A percentile compares a stretch with the other conserved stretches of the same genome.
These are phyloP conservation scores for Zoysia pacifica DNA, from an alignment of 176 grass and related monocot species.

Conservation along the genomic window DNA sequence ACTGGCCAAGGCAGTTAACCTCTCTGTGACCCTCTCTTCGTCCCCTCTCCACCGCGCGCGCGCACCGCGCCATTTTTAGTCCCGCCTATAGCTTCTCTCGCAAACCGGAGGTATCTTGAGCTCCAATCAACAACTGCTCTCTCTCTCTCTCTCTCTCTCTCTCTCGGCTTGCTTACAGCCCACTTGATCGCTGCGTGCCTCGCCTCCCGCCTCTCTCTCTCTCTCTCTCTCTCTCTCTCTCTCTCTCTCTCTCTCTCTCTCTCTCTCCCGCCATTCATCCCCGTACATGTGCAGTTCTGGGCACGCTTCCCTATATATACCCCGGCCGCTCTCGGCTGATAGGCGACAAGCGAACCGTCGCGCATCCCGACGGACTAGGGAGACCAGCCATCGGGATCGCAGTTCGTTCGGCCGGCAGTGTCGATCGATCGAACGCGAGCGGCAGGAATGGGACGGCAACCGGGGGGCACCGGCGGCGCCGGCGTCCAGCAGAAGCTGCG, in stretches of 20 bases:
- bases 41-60: background rate
- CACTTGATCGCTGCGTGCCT: slow-evolving; percentile 68
- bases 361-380: slow-evolving; percentile 26
- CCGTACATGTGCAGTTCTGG: slow-evolving; percentile 53
- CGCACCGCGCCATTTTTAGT: slow-evolving; percentile 44
- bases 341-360: slow-evolving; percentile 39
- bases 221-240: background rate
- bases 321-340: slow-evolving; percentile 39
- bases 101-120: slow-evolving; percentile 56
- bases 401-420: background rate
- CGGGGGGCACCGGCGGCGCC: slow-evolving; percentile 45
- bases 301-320: slow-evolving; percentile 70
- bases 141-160: background rate
- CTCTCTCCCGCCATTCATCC: background rate
- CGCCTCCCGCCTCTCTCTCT: background rate
- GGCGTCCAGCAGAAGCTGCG: slow-evolving; percentile 76
- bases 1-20: background rate
- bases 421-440: background rate
- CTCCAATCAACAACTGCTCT: slow-evolving; percentile 61
- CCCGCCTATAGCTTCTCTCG: slow-evolving; percentile 22
- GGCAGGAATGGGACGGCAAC: slow-evolving; percentile 65
- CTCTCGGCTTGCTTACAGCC: slow-evolving; percentile 58
- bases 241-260: background rate
- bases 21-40: background rate
- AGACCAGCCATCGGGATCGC: slow-evolving; percentile 10